These are phyloP conservation scores for Sugiyamaella xylanicola DNA, from an alignment of 1,139 yeast species.

Conservation along the genomic window DNA sequence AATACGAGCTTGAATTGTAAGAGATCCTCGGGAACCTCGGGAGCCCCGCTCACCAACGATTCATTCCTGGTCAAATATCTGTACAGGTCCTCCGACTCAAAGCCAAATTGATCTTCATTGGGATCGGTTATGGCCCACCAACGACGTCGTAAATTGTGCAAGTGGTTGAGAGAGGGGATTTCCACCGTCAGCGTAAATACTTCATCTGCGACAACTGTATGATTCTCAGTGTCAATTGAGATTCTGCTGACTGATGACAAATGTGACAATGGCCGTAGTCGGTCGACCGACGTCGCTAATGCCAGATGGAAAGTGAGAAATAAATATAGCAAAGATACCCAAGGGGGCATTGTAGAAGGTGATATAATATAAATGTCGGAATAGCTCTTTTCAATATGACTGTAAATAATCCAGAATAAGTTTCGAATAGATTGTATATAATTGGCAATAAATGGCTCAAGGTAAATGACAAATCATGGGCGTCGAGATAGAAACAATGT, in stretches of 20 bases:
- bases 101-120: slow-evolving; percentile 20
- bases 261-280: slow-evolving; percentile 31
- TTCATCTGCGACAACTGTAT: slow-evolving; percentile 23
- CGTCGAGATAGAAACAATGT: too few relatives aligned
- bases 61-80: slow-evolving; percentile 36
- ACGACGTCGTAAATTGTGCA: slow-evolving; percentile 36
- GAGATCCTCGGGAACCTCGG: slow-evolving; percentile 36
- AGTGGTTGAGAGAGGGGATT: slow-evolving; percentile 34
- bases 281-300: slow-evolving; percentile 26
- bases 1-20: slow-evolving; percentile 37
- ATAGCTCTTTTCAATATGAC: not conserved
- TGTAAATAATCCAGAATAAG: not conserved
- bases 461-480: too few relatives aligned
- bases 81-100: slow-evolving; percentile 32
- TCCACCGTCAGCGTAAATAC: slow-evolving; percentile 18
- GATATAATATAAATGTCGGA: not conserved
- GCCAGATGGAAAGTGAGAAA: slow-evolving; percentile 3
- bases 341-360: slow-evolving; percentile 5
- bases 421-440: not conserved
- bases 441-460: not conserved
- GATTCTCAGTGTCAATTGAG: slow-evolving; percentile 24
- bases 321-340: not conserved
- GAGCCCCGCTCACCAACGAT: slow-evolving; percentile 16
- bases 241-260: slow-evolving; percentile 30
- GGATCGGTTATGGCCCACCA: slow-evolving; percentile 42